A percentile compares a stretch with the other conserved stretches of the same genome.
These are phyloP conservation scores for Cutaneotrichosporon sp. DNA, from an alignment of 1,284 basidiomycete genomes.

Conservation along the genomic window DNA sequence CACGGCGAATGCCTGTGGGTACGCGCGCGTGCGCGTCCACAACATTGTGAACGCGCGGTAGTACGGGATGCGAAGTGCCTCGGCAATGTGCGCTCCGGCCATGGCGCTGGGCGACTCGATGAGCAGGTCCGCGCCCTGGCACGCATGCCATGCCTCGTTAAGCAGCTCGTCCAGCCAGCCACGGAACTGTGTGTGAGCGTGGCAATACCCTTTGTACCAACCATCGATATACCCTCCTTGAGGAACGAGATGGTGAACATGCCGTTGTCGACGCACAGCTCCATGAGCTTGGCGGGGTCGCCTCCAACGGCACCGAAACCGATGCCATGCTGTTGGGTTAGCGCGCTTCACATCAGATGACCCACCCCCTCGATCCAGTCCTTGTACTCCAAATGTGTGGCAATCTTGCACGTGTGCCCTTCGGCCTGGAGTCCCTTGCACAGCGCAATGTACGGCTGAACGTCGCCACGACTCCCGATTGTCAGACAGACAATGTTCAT, in stretches of 20 bases:
- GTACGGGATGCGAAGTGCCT: slow-evolving; percentile 65
- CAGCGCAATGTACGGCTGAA: slow-evolving; percentile 53
- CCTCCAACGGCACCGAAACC: slow-evolving; percentile 85
- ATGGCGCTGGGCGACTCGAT: slow-evolving; percentile 64
- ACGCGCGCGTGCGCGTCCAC: slow-evolving; percentile 59
- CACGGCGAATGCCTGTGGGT: slow-evolving; percentile 62
- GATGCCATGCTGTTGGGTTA: slow-evolving; percentile 66
- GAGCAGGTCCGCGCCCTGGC: slow-evolving; percentile 66
- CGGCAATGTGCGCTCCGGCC: slow-evolving; percentile 75
- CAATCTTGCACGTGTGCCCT: slow-evolving; percentile 55
- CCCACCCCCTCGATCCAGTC: slow-evolving; percentile 62
- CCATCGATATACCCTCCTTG: slow-evolving; percentile 82
- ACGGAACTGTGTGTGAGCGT: slow-evolving; percentile 55
- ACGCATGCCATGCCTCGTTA: slow-evolving; percentile 63
- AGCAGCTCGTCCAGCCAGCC: slow-evolving; percentile 72
- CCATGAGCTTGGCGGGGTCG: slow-evolving; percentile 65
- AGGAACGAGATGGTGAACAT: slow-evolving; percentile 93
- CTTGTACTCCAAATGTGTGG: slow-evolving; percentile 61
- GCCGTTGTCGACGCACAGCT: slow-evolving; percentile 82
- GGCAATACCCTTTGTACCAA: slow-evolving; percentile 35
- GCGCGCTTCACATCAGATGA: slow-evolving; percentile 13
- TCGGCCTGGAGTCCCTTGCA: slow-evolving; percentile 60
- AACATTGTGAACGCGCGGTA: slow-evolving; percentile 67
- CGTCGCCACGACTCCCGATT: slow-evolving; percentile 60
- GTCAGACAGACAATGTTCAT: slow-evolving; percentile 88